Conservation (phyloP, 495 filamentous ascomycete species). For the Rostrohypoxylon terebratum region DNA sequence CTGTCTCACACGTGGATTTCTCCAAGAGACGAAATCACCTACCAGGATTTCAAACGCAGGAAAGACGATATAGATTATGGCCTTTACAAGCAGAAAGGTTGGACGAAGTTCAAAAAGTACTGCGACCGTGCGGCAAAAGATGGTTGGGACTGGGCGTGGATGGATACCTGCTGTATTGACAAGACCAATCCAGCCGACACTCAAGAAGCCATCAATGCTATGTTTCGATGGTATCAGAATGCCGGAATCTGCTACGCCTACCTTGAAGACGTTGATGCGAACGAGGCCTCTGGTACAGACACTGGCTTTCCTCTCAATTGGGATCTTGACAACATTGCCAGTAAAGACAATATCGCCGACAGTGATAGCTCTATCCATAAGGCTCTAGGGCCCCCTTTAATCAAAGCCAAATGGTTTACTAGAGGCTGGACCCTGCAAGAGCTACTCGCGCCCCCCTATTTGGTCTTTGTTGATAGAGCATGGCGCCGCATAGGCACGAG, state of each 20-base stretch:
- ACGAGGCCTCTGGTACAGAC: not conserved
- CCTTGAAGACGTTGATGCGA: not conserved
- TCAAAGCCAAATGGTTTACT: not conserved
- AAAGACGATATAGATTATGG: not conserved
- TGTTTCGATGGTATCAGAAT: constrained; percentile 4
- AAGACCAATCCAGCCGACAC: not conserved
- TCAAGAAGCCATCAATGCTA: constrained; percentile 1
- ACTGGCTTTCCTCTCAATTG: not conserved
- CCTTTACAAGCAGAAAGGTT: not conserved
- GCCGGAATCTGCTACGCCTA: not conserved
- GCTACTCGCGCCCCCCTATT: not conserved
- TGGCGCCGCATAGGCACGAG: not conserved
- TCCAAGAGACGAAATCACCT: not conserved
- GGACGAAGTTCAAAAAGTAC: not conserved
- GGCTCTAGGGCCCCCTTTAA: not conserved
- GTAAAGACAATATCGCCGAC: not conserved
- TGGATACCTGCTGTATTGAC: not conserved
- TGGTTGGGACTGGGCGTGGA: not conserved
- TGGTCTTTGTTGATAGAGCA: not conserved
- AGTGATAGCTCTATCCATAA: not conserved
- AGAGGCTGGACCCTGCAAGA: not conserved
- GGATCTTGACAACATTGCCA: not conserved
- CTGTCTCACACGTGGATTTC: constrained; percentile 1
- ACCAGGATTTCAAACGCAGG: not conserved
- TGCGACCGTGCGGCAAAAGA: constrained; percentile 1